Percentiles rank a stretch among this genome's conserved stretches.
Evolutionary conservation across 148 eudicot genomes (phyloP).

Genomic region (Persicaria maculosa): DNA sequence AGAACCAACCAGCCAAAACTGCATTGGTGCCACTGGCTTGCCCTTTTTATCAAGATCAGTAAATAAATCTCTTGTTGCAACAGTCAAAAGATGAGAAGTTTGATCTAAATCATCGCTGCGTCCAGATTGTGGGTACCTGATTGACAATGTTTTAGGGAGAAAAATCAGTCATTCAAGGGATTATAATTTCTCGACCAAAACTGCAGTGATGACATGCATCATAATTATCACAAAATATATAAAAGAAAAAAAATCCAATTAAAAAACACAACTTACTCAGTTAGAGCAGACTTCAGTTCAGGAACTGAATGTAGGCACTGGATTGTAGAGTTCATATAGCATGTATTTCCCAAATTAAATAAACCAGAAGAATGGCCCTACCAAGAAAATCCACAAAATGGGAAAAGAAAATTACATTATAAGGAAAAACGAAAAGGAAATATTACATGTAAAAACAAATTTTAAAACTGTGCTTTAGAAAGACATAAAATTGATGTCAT

Average conservation of each 20-base stretch:
- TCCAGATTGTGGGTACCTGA: constrained; percentile 78
- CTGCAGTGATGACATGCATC: constrained; percentile 1
- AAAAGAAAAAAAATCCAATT: neutral
- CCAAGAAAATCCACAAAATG: neutral
- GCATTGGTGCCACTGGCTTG: constrained; percentile 93
- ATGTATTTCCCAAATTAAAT: constrained; percentile 87
- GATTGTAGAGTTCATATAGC: constrained; percentile 95
- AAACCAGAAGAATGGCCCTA: constrained; percentile 97
- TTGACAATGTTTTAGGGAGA: constrained; percentile 8
- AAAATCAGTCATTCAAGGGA: neutral
- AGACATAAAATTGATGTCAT: no score
- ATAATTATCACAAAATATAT: neutral
- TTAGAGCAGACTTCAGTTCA: constrained; percentile 84
- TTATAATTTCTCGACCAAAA: neutral
- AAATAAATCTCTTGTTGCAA: constrained; percentile 85
- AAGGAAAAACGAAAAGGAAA: neutral
- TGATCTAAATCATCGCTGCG: constrained; percentile 73
- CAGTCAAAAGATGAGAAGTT: constrained; percentile 81
- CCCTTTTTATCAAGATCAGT: constrained; percentile 82
- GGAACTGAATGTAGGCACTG: constrained; percentile 97
- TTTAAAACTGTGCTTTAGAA: neutral
- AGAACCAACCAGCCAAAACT: constrained; percentile 76
- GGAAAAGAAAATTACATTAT: neutral
- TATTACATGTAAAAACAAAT: neutral
- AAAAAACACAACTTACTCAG: constrained; percentile 36